phyloP scores from a whole-genome alignment of 1,284 basidiomycete species.

The Agaricales sp. region DNA sequence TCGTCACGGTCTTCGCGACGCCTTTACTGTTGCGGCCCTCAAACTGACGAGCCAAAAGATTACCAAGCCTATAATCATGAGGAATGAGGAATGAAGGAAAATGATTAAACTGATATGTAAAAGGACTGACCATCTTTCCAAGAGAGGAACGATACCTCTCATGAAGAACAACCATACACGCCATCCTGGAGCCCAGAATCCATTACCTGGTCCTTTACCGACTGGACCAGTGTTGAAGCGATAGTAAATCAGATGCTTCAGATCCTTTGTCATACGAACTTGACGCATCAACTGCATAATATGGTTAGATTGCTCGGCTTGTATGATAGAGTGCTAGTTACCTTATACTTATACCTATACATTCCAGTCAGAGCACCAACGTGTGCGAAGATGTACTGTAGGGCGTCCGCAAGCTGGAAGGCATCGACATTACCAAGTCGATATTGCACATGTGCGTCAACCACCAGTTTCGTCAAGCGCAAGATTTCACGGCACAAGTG shows the following conservation, averaged over 20 bases:
- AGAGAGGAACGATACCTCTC: slow-evolving; percentile 94
- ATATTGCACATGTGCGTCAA: slow-evolving; percentile 98
- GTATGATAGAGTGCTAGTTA: slow-evolving; percentile 17
- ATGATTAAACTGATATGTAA: slow-evolving; percentile 4
- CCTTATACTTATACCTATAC: slow-evolving; percentile 99
- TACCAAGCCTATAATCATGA: slow-evolving; percentile 65
- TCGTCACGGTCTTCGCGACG: slow-evolving; percentile 93
- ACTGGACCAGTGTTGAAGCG: slow-evolving; percentile 99
- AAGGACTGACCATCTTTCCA: slow-evolving; percentile 75
- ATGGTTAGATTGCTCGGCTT: slow-evolving; percentile 7
- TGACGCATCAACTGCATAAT: slow-evolving; percentile 82
- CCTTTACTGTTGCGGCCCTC: slow-evolving; percentile 97
- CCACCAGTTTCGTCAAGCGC: slow-evolving; percentile 95
- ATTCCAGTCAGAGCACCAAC: slow-evolving; percentile 98
- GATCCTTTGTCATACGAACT: slow-evolving; percentile 98
- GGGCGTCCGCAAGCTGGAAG: slow-evolving; percentile 96
- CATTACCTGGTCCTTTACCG: slow-evolving; percentile 97
- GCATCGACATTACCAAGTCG: slow-evolving; percentile 98
- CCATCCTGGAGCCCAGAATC: slow-evolving; percentile 99
- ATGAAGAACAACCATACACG: slow-evolving; percentile 99
- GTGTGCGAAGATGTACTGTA: slow-evolving; percentile 97
- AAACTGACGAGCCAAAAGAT: slow-evolving; percentile 95
- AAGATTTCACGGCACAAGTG: slow-evolving; percentile 97
- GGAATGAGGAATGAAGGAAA: background rate
- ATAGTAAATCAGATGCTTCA: slow-evolving; percentile 97